phyloP scores from a whole-genome alignment of 305 asterid species.

The Petunia hybrid region DNA sequence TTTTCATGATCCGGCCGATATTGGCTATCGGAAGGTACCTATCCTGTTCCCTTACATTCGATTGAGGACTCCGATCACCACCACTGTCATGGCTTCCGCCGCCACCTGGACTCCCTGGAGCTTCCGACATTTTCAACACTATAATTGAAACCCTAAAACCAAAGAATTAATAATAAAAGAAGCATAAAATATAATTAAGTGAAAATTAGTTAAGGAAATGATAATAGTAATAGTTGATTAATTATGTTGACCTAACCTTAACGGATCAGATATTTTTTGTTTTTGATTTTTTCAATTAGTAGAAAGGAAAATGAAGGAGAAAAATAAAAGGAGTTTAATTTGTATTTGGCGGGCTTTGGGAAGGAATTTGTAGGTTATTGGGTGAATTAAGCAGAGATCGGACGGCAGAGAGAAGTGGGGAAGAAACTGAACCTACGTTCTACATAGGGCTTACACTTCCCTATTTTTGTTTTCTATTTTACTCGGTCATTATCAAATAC shows the following conservation, averaged over 20 bases:
- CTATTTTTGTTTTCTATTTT: too few relatives aligned
- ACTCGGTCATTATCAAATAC: too few relatives aligned
- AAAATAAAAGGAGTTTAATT: neutral
- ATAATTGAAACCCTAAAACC: constrained; percentile 17
- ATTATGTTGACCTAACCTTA: constrained; percentile 16
- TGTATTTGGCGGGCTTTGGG: constrained; percentile 30
- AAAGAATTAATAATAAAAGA: neutral
- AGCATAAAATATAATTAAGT: neutral
- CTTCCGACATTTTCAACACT: constrained; percentile 29
- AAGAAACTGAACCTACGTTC: constrained; percentile 25
- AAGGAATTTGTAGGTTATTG: neutral
- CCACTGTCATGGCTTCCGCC: constrained; percentile 33
- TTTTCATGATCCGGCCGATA: constrained; percentile 34
- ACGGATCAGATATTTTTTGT: neutral
- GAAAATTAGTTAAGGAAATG: neutral
- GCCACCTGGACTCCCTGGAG: constrained; percentile 33
- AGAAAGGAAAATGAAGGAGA: neutral
- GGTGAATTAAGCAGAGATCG: constrained; percentile 18
- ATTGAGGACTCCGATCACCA: constrained; percentile 20
- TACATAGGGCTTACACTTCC: neutral
- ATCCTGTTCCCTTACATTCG: constrained; percentile 32
- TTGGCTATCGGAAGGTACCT: constrained; percentile 33
- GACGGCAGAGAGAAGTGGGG: constrained; percentile 25
- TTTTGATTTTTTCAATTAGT: neutral
- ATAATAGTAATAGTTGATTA: neutral